Percentiles rank a stretch among this genome's conserved stretches.
These are phyloP conservation scores for Paraurostyla sp. DNA, from an alignment of 73 alveolate genomes.

Conservation along the genomic window DNA sequence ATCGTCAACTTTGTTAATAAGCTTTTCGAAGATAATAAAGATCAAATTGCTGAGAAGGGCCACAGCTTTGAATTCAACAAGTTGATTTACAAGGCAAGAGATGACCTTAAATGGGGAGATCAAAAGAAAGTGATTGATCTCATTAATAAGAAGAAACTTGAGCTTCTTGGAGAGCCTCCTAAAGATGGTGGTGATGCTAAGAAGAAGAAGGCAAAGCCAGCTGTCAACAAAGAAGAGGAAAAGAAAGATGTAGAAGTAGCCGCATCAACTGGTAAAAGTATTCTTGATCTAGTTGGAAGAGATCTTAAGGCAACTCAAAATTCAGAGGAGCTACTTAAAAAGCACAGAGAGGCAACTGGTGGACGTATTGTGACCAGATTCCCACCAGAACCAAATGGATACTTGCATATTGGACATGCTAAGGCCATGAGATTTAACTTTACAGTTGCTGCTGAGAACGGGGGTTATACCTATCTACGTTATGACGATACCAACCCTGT, in stretches of 20 bases:
- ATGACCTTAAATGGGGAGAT: slow-evolving; percentile 88
- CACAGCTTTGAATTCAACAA: slow-evolving; percentile 78
- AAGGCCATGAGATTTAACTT: slow-evolving; percentile 99
- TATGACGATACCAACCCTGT: slow-evolving; percentile 99
- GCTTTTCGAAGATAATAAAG: slow-evolving; percentile 79
- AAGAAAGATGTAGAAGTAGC: slow-evolving; percentile 72
- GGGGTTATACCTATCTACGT: slow-evolving; percentile 95
- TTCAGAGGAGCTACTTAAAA: slow-evolving; percentile 90
- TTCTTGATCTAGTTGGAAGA: slow-evolving; percentile 90
- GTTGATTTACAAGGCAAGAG: slow-evolving; percentile 82
- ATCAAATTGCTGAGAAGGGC: slow-evolving; percentile 77
- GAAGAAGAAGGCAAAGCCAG: slow-evolving; percentile 78
- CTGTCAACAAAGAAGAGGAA: slow-evolving; percentile 71
- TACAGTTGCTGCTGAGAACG: slow-evolving; percentile 90
- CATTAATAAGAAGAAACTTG: slow-evolving; percentile 82
- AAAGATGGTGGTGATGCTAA: slow-evolving; percentile 83
- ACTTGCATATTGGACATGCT: slow-evolving; percentile 99
- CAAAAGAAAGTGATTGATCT: slow-evolving; percentile 82
- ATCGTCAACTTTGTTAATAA: slow-evolving; percentile 77
- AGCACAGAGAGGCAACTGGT: slow-evolving; percentile 91
- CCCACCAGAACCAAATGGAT: slow-evolving; percentile 99
- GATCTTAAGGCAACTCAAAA: slow-evolving; percentile 85
- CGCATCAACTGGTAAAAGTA: slow-evolving; percentile 77
- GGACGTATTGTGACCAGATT: slow-evolving; percentile 97
- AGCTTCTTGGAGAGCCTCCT: slow-evolving; percentile 84